phyloP scores from a whole-genome alignment of 192 early-diverging fungal genomes.

The Podila epigama region DNA sequence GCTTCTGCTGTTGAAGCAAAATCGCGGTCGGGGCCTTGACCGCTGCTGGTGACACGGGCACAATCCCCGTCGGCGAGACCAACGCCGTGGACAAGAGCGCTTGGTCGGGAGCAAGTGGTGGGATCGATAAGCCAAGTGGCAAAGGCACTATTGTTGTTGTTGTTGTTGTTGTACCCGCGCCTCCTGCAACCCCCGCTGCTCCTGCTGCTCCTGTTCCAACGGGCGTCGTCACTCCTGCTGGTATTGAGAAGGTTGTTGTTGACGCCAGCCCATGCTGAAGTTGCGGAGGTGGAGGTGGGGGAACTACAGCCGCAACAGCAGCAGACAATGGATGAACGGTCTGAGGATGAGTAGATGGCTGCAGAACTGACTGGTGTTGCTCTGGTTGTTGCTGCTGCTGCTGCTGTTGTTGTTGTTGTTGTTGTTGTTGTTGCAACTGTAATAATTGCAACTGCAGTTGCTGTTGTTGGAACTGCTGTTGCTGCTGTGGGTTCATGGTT shows the following conservation, averaged over 20 bases:
- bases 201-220: slow-evolving; percentile 1
- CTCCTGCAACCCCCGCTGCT: slow-evolving; percentile 6
- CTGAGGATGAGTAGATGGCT: not conserved
- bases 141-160: not conserved
- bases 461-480: slow-evolving; percentile 4
- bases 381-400: slow-evolving; percentile 3
- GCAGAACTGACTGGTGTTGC: not conserved
- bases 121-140: not conserved
- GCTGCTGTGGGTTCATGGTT: slow-evolving; percentile 1
- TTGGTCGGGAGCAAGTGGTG: not conserved
- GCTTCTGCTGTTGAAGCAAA: slow-evolving; percentile 14
- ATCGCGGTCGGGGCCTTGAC: slow-evolving; percentile 12
- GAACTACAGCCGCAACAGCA: not conserved
- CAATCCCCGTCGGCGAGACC: not conserved
- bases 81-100: not conserved
- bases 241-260: not conserved
- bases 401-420: slow-evolving; percentile 2
- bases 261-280: no score
- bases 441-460: slow-evolving; percentile 1
- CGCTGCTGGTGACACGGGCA: not conserved
- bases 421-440: not conserved
- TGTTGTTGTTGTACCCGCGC: not conserved
- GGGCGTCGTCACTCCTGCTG: no score
- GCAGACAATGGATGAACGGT: not conserved
- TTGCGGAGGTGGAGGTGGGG: not conserved